Base-by-base conservation (phyloP, 1,284 basidiomycete species). In the Puccinia hordei region DNA sequence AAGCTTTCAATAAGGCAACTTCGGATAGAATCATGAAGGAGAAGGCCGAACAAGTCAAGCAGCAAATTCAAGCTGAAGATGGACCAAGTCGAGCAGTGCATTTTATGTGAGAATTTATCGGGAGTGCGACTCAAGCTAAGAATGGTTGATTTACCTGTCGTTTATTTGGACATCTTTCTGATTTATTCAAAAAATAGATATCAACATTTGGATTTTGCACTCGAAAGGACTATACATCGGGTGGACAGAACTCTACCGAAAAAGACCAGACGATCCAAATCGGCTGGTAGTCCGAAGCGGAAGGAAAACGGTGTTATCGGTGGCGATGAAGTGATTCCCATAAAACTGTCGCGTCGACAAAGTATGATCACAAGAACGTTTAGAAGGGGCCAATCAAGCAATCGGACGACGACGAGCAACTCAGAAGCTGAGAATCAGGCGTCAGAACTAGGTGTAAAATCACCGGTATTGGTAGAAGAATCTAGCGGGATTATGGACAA, bases 1-100 rank as follows among this genome's bases (percentile, higher is more conserved):
- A 92, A 4, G 96, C 96, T 0, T 87, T 99, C 44, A 84, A 88
- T 30, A 86, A 88, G 59, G 96, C 95, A 6, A 97, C 96, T 5
- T 92, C 91, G 2, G 93, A 97, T 68, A 81, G 83, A 6, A 81
- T 85, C 65, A 83, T 85, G 82, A 82, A 83, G 46, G 84, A 85
- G 63, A 85, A 85, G 80, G 84, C 84, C 13, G 81, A 82, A 59
- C 82, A 82, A 35, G 83, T 85, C 10, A 83, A 83, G 3, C 82
- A 83, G 41, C 81, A 80, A 81, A 85, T 85, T 49, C 81, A 83
- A n/a, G 59, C 80, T 24, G 84, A 85, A 65, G 81, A 84, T 65
- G 84, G 84, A 27, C 82, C 83, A 1, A 80, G 76, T 4, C 82
- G 73, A 5, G 84, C 84, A n/a, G 82, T 83, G 59, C 79, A 82